Evolutionary conservation across 176 grass and related monocot species (phyloP), one percentile per base, ranked within the genome.

Genomic region (Aegilops sharonensis): DNA sequence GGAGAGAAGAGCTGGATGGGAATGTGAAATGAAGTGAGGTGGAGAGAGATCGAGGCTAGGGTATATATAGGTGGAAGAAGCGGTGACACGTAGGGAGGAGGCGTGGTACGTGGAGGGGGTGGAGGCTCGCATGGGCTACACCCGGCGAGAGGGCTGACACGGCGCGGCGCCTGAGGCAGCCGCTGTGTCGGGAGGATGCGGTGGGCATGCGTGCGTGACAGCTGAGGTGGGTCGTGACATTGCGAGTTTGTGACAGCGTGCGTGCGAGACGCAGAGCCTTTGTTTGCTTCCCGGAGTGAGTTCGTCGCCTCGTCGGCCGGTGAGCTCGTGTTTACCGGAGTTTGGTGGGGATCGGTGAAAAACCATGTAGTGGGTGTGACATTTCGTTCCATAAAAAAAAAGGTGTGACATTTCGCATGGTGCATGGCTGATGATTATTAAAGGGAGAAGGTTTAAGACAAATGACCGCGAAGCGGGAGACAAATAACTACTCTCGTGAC

Each of bases 31-130:
- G 50, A 18, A 31, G 29, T 88, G 50, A 29, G 30, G 35, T 70
- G 82, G 32, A 23, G 21, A 47, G 34, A 1, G 72, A 21, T 59
- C 54, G 18, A 32, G 62, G 35, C 67, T 1, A 67, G 6, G 71
- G 37, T 39, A 59, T 75, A 91, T 92, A 81, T 84, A 94, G 84
- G 84, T 63, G 64, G 68, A 31, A 81, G 80, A 42, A 78, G 81
- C 81, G 90, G 81, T 82, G 95, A 94, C 95, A 94, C 89, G 92
- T 91, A 88, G 71, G 66, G 84, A 25, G 47, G 50, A 4, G 73
- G 32, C 25, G 54, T 54, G 87, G 77, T 90, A 88, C 92, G 90
- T 94, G 95, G 92, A 63, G 17, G 14, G 31, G 66, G 89, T 32
- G 75, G 79, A 36, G 79, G 83, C 79, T 77, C 81, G 92, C 92